Evolutionary conservation across 495 filamentous ascomycete genomes (phyloP).

Genomic region (Penicillium simplicissimum): DNA sequence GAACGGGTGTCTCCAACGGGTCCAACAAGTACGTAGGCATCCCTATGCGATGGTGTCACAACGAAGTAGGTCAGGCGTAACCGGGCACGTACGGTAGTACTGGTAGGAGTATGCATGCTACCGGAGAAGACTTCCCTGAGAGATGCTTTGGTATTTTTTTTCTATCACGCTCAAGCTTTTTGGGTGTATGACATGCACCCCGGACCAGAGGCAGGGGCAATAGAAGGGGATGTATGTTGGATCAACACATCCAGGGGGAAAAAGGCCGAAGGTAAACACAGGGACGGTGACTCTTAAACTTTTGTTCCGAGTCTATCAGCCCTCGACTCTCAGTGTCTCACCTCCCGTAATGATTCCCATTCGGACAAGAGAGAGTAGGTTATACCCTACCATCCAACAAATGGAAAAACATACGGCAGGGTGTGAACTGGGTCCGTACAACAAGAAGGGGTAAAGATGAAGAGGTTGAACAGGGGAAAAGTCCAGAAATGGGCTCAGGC

Average conservation of each 20-base stretch:
- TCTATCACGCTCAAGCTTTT: constrained; percentile 32
- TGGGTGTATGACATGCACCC: constrained; percentile 6
- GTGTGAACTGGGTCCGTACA: not conserved
- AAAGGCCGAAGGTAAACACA: constrained; percentile 10
- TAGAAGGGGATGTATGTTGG: not conserved
- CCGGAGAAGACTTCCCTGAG: not conserved
- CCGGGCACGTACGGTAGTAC: no score
- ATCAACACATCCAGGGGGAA: not conserved
- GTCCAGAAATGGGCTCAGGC: constrained; percentile 18
- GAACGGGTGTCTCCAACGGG: not conserved
- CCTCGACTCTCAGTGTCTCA: not conserved
- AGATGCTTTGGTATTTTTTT: constrained; percentile 8
- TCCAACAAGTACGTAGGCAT: not conserved
- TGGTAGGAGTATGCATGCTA: not conserved
- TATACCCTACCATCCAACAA: not conserved
- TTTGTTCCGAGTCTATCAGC: not conserved
- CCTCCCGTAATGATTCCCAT: not conserved
- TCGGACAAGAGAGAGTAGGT: not conserved
- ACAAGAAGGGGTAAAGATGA: constrained; percentile 4
- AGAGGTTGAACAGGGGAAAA: not conserved
- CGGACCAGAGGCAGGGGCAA: not conserved
- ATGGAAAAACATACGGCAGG: not conserved
- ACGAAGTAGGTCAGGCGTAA: not conserved
- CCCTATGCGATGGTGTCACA: not conserved
- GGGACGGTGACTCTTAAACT: constrained; percentile 1